A percentile compares a stretch with the other conserved stretches of the same genome.
Evolutionary conservation across 2,329 filamentous ascomycete genomes (phyloP).

Genomic region (Pestalotiopsis sp.): DNA sequence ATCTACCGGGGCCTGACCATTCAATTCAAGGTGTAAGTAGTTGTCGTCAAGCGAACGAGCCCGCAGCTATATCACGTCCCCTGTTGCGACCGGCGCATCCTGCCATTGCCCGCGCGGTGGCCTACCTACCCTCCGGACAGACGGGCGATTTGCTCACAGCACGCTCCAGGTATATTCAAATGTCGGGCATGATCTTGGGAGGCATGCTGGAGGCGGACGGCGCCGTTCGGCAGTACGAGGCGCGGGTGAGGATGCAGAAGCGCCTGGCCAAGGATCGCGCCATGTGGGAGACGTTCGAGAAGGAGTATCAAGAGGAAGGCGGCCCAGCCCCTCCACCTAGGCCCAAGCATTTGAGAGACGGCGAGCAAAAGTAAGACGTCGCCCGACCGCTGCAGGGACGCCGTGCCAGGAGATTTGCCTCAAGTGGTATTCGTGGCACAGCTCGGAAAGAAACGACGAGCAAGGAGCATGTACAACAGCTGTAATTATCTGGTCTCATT

Average conservation of each 20-base stretch:
- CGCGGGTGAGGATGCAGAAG: constrained; percentile 63
- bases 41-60: constrained; percentile 12
- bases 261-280: constrained; percentile 64
- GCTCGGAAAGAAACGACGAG: background rate
- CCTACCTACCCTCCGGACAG: background rate
- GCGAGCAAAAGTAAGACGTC: background rate
- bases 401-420: too few relatives aligned
- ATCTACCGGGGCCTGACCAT: constrained; percentile 71
- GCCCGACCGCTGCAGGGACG: background rate
- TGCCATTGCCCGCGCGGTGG: too few relatives aligned
- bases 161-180: constrained; percentile 69
- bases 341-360: constrained; percentile 20
- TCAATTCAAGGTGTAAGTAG: constrained; percentile 75
- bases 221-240: constrained; percentile 67
- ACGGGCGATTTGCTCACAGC: background rate
- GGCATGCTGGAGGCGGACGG: constrained; percentile 75
- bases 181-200: constrained; percentile 83
- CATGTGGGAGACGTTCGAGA: constrained; percentile 67
- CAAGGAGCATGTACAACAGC: constrained; percentile 5
- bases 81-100: too few relatives aligned
- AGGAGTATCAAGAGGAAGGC: constrained; percentile 53
- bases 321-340: constrained; percentile 27
- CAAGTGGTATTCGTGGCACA: background rate
- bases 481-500: constrained; percentile 18
- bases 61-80: background rate